Percentiles rank a stretch among this genome's conserved stretches.
phyloP scores from a whole-genome alignment of 192 early-diverging fungal species.

The Coemansia javaensis region DNA sequence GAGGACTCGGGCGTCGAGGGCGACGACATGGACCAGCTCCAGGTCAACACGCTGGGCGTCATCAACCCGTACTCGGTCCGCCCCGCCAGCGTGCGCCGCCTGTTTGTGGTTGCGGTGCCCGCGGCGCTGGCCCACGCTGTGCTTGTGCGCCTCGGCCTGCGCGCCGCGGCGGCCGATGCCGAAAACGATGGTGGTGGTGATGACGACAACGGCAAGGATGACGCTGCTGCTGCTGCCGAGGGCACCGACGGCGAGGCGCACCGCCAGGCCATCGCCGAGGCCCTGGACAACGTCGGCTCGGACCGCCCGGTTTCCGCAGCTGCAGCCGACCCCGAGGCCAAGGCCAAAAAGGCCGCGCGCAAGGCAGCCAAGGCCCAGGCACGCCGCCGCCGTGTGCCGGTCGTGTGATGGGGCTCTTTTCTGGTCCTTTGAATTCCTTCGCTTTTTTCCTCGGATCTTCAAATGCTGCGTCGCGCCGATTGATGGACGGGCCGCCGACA shows the following conservation, averaged over 20 bases:
- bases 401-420: constrained; percentile 7
- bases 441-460: background rate
- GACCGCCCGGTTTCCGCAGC: too few species aligned
- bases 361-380: constrained; percentile 44
- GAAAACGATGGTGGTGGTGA: background rate
- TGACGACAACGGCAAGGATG: background rate
- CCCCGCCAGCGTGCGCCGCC: constrained; percentile 27
- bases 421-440: background rate
- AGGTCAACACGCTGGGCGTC: constrained; percentile 42
- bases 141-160: constrained; percentile 8
- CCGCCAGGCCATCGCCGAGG: constrained; percentile 11
- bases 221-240: background rate
- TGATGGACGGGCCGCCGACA: too few species aligned
- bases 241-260: constrained; percentile 4
- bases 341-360: constrained; percentile 37
- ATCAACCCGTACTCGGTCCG: constrained; percentile 46
- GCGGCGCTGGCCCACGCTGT: background rate
- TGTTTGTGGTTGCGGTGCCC: constrained; percentile 30
- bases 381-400: constrained; percentile 34
- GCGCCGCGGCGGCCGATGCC: background rate
- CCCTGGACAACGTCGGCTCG: constrained; percentile 3
- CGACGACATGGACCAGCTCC: constrained; percentile 18
- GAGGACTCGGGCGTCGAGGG: constrained; percentile 41
- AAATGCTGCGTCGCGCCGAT: too few species aligned
- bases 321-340: constrained; percentile 16